Base-by-base conservation (phyloP, 768 basidiomycete species). In the Tubosaeta sp. region DNA sequence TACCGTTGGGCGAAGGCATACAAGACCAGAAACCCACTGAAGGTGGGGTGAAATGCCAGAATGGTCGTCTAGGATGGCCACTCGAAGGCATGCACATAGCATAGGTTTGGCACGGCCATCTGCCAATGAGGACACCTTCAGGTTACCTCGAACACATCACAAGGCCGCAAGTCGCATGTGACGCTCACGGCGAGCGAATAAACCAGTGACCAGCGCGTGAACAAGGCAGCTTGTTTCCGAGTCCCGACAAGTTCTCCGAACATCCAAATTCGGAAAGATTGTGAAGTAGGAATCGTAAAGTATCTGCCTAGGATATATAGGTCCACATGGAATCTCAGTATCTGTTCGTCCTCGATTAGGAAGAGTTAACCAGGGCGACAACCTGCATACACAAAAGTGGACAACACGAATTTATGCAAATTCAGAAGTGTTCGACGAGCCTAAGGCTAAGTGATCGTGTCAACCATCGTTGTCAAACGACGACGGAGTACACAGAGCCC, bases 21-120 rank as follows among this genome's bases (percentile, higher is more conserved):
- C 52, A 57, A 54, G 62, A 56, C 59, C 48, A 58, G 39, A 53
- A 48, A 41, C 53, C 43, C 50, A 43, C 35, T 33, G 50, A 17
- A 8, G 53, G 47, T 45, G 48, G 44, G n/a, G 53, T 51, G 49
- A 53, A 57, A 55, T 53, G 35, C 55, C 55, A 55, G 62, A 44
- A 51, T 37, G 16, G 31, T 35, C 59, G 50, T 43, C 31, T 32
- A 22, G 29, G 51, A 50, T 45, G 56, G 52, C 45, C 61, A 58
- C 52, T 43, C 29, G 49, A 43, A 46, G 53, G 51, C 62, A 58
- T 58, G 56, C 11, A 43, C 48, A 45, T 42, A 38, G 56, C 62
- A 64, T 63, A 56, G 52, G 62, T 61, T 60, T 61, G 32, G 56
- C 59, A 63, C 62, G 52, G 62, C 62, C 59, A 64, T 62, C 38